phyloP scores from a whole-genome alignment of 768 basidiomycete species.

The Hypholoma sublateritium region DNA sequence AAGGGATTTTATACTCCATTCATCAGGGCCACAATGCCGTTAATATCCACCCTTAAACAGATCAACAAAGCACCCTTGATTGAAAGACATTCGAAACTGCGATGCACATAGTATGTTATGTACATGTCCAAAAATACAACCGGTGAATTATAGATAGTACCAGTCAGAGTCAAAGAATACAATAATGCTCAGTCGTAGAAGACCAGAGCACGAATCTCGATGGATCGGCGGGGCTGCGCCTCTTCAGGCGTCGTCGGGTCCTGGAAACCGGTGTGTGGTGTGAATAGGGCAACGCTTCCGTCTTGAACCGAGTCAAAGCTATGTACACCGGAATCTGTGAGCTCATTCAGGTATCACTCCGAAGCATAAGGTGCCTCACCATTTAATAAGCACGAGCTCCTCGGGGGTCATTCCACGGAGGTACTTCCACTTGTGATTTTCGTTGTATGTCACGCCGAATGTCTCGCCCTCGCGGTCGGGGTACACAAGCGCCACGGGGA shows the following conservation, averaged over 20 bases:
- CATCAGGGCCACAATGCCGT: too few species aligned
- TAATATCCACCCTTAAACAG: too few species aligned
- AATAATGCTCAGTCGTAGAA: slow-evolving; percentile 45
- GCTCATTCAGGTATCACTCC: slow-evolving; percentile 43
- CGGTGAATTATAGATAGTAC: too few species aligned
- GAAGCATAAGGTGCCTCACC: slow-evolving; percentile 2
- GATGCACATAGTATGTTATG: too few species aligned
- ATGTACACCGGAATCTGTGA: slow-evolving; percentile 51
- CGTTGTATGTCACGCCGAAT: slow-evolving; percentile 42
- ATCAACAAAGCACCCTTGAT: too few species aligned
- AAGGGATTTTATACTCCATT: too few species aligned
- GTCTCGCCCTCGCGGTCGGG: slow-evolving; percentile 55
- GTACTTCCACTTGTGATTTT: slow-evolving; percentile 54
- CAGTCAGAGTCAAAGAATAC: not conserved
- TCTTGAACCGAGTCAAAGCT: slow-evolving; percentile 36
- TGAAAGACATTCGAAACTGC: too few species aligned
- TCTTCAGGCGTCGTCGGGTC: slow-evolving; percentile 53
- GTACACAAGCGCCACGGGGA: slow-evolving; percentile 44
- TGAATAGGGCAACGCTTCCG: slow-evolving; percentile 50
- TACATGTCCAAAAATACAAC: too few species aligned
- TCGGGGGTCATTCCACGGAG: slow-evolving; percentile 42
- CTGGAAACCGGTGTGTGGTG: slow-evolving; percentile 61
- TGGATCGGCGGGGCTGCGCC: slow-evolving; percentile 52
- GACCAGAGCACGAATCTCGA: slow-evolving; percentile 61
- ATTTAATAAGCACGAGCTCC: slow-evolving; percentile 52